These are phyloP conservation scores for Populus hybrid DNA, from an alignment of 441 rosid species.

Conservation along the genomic window DNA sequence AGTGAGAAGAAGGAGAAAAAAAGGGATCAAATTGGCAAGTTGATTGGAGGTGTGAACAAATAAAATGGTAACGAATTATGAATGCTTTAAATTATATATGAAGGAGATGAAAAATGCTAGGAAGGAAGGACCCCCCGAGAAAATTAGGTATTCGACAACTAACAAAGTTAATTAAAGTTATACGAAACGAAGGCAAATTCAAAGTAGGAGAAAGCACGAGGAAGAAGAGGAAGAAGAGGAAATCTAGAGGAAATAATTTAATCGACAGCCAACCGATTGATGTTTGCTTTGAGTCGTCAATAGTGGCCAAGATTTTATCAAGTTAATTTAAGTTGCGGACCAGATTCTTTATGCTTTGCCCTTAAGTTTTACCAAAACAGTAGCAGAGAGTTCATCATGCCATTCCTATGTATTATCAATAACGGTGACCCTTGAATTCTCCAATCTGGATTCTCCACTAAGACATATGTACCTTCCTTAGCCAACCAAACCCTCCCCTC, in stretches of 20 bases:
- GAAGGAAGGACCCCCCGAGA: too few relatives aligned
- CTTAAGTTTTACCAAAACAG: not conserved
- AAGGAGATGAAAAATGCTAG: too few relatives aligned
- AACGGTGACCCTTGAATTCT: not conserved
- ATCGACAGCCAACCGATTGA: not conserved
- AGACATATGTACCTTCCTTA: not conserved
- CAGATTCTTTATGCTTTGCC: slow-evolving; percentile 28
- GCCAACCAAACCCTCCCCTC: too few relatives aligned
- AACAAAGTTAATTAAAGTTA: too few relatives aligned
- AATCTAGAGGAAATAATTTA: not conserved
- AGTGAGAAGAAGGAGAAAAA: too few relatives aligned
- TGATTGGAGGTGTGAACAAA: too few relatives aligned
- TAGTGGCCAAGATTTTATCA: slow-evolving; percentile 1
- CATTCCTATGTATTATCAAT: not conserved
- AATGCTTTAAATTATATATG: too few relatives aligned
- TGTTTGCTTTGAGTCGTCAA: too few relatives aligned
- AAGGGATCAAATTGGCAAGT: too few relatives aligned
- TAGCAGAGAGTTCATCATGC: not conserved
- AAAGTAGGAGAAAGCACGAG: not conserved
- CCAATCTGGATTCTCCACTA: slow-evolving; percentile 18
- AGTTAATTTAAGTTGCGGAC: slow-evolving; percentile 7
- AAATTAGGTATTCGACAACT: too few relatives aligned
- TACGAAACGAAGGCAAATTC: not conserved
- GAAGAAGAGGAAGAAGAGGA: not conserved
- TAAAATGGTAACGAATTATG: too few relatives aligned